Evolutionary conservation across 2,329 filamentous ascomycete genomes (phyloP).

Genomic region (Colletotrichum camelliae): DNA sequence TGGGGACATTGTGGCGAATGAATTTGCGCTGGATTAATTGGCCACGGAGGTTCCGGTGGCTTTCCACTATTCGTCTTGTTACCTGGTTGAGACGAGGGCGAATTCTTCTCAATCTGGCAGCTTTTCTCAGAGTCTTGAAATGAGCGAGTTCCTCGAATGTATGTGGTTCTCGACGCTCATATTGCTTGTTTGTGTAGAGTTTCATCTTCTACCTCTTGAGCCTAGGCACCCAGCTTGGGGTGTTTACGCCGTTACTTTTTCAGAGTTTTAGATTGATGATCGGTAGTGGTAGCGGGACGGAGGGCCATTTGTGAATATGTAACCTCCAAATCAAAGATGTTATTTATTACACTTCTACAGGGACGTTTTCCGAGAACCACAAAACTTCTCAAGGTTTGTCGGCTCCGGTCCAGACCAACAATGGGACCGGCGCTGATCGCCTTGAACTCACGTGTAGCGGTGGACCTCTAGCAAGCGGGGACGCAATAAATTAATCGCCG

Average conservation of each 20-base stretch:
- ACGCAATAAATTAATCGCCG: not conserved
- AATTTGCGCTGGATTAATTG: not conserved
- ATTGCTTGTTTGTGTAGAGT: not conserved
- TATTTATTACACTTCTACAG: not conserved
- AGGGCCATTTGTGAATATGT: not conserved
- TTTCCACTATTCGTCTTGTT: accelerated
- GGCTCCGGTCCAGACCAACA: not conserved
- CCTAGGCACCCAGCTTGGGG: not conserved
- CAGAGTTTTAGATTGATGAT: not conserved
- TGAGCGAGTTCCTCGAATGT: not conserved
- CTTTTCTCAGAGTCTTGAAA: not conserved
- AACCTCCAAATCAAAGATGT: not conserved
- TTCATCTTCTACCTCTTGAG: accelerated
- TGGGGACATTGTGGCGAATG: not conserved
- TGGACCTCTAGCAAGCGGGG: not conserved
- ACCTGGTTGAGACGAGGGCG: not conserved
- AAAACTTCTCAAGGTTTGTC: not conserved
- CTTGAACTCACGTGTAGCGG: not conserved
- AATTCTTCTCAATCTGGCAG: not conserved
- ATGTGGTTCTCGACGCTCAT: not conserved
- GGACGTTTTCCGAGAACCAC: not conserved
- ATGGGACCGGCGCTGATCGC: not conserved
- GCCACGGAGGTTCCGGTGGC: not conserved
- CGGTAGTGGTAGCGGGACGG: too few species aligned
- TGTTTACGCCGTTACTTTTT: not conserved